phyloP scores from a whole-genome alignment of 352 stramenopile genomes.

The Albugo candida region DNA sequence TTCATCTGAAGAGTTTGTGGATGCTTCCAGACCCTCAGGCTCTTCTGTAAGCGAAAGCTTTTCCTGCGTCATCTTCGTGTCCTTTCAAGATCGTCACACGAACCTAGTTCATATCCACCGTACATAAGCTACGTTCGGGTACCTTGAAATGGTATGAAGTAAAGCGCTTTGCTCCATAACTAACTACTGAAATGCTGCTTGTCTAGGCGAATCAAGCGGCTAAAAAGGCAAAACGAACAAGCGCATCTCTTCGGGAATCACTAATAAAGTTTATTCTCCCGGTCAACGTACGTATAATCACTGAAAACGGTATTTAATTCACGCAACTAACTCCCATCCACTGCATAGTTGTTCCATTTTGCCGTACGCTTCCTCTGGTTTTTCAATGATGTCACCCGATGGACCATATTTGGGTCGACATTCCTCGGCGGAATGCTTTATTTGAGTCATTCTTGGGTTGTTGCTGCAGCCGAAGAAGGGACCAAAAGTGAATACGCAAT shows the following conservation, averaged over 20 bases:
- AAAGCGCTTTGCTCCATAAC: slow-evolving; percentile 12
- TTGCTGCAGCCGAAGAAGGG: slow-evolving; percentile 55
- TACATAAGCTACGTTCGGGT: slow-evolving; percentile 23
- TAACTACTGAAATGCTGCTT: not conserved
- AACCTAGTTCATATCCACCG: slow-evolving; percentile 11
- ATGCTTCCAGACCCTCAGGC: no score
- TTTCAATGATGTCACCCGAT: slow-evolving; percentile 33
- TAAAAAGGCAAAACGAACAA: slow-evolving; percentile 63
- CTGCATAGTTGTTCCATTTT: slow-evolving; percentile 33
- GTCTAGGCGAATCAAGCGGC: slow-evolving; percentile 61
- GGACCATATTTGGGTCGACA: slow-evolving; percentile 44
- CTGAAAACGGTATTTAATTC: not conserved
- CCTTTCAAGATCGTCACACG: no score
- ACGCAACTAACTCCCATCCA: not conserved
- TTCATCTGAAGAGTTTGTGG: no score
- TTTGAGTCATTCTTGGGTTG: slow-evolving; percentile 61
- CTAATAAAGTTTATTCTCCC: slow-evolving; percentile 65
- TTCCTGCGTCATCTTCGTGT: no score
- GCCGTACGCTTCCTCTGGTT: slow-evolving; percentile 61
- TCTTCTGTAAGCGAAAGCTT: no score
- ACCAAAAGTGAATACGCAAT: slow-evolving; percentile 70
- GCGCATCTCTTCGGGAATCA: slow-evolving; percentile 38
- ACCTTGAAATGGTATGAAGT: slow-evolving; percentile 24
- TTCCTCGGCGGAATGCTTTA: slow-evolving; percentile 54
- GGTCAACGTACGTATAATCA: slow-evolving; percentile 31